Evolutionary conservation across 2,329 filamentous ascomycete species (phyloP).

Genomic region (Ambrosiella xylebori): DNA sequence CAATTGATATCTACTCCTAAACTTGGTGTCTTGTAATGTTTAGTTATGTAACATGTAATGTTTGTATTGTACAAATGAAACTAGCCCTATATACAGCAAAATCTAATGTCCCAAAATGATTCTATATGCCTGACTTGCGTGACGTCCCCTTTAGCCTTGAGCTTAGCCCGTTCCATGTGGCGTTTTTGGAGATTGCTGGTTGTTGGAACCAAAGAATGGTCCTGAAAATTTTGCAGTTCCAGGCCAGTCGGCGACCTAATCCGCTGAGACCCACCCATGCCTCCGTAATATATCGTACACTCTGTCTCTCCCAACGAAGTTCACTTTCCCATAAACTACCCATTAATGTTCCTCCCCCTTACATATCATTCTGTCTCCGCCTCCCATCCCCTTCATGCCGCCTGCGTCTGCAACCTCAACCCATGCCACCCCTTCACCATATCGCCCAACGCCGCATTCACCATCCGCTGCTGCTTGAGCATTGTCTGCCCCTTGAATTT

Average conservation of each 20-base stretch:
- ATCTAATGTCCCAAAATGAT: no score
- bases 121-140: no score
- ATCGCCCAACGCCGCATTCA: constrained; percentile 57
- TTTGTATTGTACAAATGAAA: no score
- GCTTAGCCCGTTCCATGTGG: no score
- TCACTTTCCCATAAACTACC: not conserved
- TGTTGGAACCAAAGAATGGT: no score
- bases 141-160: no score
- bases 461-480: constrained; percentile 68
- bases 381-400: constrained; percentile 18
- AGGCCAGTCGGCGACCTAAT: not conserved
- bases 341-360: not conserved
- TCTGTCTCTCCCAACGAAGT: not conserved
- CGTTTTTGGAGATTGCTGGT: no score
- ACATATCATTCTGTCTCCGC: not conserved
- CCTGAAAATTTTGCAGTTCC: no score
- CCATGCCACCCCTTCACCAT: constrained; percentile 71
- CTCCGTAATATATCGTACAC: not conserved
- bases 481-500: constrained; percentile 54
- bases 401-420: constrained; percentile 59
- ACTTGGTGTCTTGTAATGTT: not conserved
- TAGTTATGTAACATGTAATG: not conserved
- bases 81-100: no score
- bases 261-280: not conserved
- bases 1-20: not conserved